These are phyloP conservation scores for Spathaspora boniae DNA, from an alignment of 805 yeast genomes.

Conservation along the genomic window DNA sequence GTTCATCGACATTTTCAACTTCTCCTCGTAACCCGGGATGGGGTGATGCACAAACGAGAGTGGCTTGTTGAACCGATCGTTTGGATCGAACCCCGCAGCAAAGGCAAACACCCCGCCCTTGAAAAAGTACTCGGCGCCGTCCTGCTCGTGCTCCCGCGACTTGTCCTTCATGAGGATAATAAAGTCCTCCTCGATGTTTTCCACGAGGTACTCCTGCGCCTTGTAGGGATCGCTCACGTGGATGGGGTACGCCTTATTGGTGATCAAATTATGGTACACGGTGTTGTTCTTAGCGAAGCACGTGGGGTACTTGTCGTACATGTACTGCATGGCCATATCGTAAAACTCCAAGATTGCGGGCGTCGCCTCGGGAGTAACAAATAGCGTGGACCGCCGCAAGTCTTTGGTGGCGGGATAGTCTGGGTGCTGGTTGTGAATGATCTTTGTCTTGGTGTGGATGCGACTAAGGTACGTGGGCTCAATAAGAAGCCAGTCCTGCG, in stretches of 20 bases:
- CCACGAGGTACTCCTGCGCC: constrained; percentile 20
- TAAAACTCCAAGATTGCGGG: constrained; percentile 37
- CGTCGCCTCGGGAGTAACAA: constrained; percentile 28
- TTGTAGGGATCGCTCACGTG: constrained; percentile 12
- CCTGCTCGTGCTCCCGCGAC: constrained; percentile 19
- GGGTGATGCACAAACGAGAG: constrained; percentile 38
- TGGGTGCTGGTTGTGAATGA: constrained; percentile 31
- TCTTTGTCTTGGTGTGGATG: constrained; percentile 23
- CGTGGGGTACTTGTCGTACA: constrained; percentile 39
- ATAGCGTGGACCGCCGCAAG: constrained; percentile 26
- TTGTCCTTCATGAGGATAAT: constrained; percentile 37
- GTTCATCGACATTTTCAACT: constrained; percentile 40
- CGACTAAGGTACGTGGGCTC: constrained; percentile 31
- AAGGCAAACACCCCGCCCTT: constrained; percentile 44
- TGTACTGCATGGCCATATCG: constrained; percentile 24
- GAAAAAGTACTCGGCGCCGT: constrained; percentile 38
- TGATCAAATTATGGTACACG: constrained; percentile 24
- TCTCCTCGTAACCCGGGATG: constrained; percentile 39
- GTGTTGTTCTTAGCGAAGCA: constrained; percentile 20
- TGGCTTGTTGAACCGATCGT: constrained; percentile 34
- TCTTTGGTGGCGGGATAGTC: constrained; percentile 27
- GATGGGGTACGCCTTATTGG: constrained; percentile 21
- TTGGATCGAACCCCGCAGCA: constrained; percentile 44
- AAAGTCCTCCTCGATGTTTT: constrained; percentile 40
- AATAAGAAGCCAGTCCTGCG: constrained; percentile 40